These are phyloP conservation scores for Kodamaea sp. DNA, from an alignment of 1,139 yeast genomes.

Conservation along the genomic window DNA sequence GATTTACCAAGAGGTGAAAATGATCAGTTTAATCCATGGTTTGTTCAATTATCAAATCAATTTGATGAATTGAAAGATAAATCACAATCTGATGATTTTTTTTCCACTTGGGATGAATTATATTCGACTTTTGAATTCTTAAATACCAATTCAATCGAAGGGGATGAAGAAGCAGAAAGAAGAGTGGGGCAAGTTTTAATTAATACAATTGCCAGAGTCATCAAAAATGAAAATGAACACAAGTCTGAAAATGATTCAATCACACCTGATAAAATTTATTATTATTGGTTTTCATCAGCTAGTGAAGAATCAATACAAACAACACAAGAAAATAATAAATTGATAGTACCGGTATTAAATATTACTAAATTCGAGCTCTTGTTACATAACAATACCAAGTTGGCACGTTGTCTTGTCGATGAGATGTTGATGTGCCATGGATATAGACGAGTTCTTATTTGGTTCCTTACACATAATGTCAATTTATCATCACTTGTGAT, in stretches of 20 bases:
- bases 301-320: conserved; percentile 22
- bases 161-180: conserved; percentile 25
- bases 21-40: conserved; percentile 19
- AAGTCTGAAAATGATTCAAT: conserved; percentile 19
- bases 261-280: conserved; percentile 50
- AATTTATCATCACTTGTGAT: conserved; percentile 48
- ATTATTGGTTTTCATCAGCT: conserved; percentile 38
- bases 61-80: conserved; percentile 18
- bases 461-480: conserved; percentile 61
- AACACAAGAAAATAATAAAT: conserved; percentile 27
- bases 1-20: conserved; percentile 63
- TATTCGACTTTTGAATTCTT: conserved; percentile 27
- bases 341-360: conserved; percentile 40
- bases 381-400: conserved; percentile 33
- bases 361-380: conserved; percentile 38
- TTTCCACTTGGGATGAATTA: conserved; percentile 30
- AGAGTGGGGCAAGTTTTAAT: conserved; percentile 40
- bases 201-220: conserved; percentile 50
- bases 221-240: conserved; percentile 26
- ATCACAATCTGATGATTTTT: conserved; percentile 26
- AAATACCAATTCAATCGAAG: conserved; percentile 24
- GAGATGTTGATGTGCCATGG: conserved; percentile 68
- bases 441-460: conserved; percentile 56
- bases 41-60: conserved; percentile 17
- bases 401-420: conserved; percentile 56